Base-by-base conservation (phyloP, 1,284 basidiomycete genomes). In the Leccinum griseonigrum region DNA sequence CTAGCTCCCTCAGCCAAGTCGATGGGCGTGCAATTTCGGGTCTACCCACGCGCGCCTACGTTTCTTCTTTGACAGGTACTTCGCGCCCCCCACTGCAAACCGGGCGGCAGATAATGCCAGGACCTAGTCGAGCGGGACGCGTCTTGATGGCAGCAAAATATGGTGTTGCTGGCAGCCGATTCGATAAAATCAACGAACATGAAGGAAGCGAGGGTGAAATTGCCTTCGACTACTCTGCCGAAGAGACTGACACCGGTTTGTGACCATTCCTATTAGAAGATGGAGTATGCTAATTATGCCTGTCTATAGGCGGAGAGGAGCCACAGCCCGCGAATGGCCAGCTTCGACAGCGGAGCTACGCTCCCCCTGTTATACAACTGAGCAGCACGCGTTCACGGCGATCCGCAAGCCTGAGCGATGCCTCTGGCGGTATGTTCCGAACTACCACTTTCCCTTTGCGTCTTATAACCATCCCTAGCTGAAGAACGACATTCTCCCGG, bases 351-450 rank as follows among this genome's bases (percentile, higher is more conserved):
- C 67, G 72, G 32, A 72, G 46, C 57, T 69, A 76, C 29, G 71
- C 50, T 22, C 60, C 64, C 31, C 57, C 71, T 54, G 61, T 67
- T 51, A 54, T 61, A 56, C 68, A 65, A 63, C 61, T 64, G 53
- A 65, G 53, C 31, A 56, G 64, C 57, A 78, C 78, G 26, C 81
- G 87, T 38, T 83, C 86, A 57, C 78, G 88, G 58, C 79, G 88
- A 56, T 90, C 88, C 32, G 85, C 86, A 16, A 90, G 88, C 69
- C 74, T 90, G 56, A 89, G 87, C 67, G 86, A 88, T 68, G 83
- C 83, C 38, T 75, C 77, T 57, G 72, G 80, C 79, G 63, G 74
- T 76, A 76, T 72, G 71, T 68, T 68, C 58, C 51, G 46, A 65
- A 56, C 34, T 51, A 54, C 40, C 18, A 64, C 60, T 58, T 57